Evolutionary conservation across 768 basidiomycete species (phyloP).

Genomic region (Suillus plorans): DNA sequence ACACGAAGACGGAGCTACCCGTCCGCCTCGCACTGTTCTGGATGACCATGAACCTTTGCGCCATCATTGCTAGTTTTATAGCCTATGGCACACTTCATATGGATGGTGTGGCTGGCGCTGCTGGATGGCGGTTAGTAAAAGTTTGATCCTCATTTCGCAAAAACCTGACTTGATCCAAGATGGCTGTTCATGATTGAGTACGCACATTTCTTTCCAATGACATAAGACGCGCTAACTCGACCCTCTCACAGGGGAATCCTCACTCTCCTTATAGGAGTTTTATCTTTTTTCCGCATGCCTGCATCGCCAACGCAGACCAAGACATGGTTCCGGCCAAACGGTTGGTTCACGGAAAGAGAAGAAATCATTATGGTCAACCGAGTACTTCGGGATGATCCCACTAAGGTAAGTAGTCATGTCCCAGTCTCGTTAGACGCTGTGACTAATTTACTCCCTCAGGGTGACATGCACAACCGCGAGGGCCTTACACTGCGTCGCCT

Average conservation of each 20-base stretch:
- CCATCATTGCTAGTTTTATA: conserved; percentile 51
- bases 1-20: conserved; percentile 59
- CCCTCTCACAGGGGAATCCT: conserved; percentile 37
- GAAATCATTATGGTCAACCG: conserved; percentile 60
- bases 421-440: not conserved
- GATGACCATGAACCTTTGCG: conserved; percentile 47
- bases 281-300: conserved; percentile 59
- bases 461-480: conserved; percentile 73
- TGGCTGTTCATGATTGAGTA: conserved; percentile 62
- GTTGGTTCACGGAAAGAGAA: conserved; percentile 64
- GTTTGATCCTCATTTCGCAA: not conserved
- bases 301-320: conserved; percentile 60
- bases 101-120: conserved; percentile 51
- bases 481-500: conserved; percentile 48
- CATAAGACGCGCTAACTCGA: conserved; percentile 38
- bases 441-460: conserved; percentile 27
- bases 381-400: conserved; percentile 63
- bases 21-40: conserved; percentile 57
- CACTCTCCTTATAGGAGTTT: conserved; percentile 52
- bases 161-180: conserved; percentile 17
- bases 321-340: conserved; percentile 55
- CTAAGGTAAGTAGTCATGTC: conserved; percentile 41
- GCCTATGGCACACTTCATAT: conserved; percentile 63
- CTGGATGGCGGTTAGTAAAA: conserved; percentile 46
- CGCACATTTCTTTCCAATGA: conserved; percentile 34